phyloP scores from a whole-genome alignment of 352 stramenopile species.

The Stramenopiles sp. region DNA sequence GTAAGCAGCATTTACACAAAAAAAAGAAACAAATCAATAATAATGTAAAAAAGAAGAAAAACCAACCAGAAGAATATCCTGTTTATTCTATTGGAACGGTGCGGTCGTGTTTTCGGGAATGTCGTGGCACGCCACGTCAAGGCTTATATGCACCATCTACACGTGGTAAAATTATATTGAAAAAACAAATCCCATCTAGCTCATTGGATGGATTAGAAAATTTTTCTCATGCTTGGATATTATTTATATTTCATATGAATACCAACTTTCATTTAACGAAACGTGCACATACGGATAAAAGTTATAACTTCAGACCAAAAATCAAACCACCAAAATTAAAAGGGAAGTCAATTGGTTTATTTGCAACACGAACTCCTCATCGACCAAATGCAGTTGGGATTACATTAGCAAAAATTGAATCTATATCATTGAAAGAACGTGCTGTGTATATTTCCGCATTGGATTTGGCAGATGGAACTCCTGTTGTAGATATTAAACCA shows the following conservation, averaged over 20 bases:
- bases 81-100: conserved; percentile 44
- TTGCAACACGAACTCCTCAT: conserved; percentile 86
- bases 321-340: conserved; percentile 28
- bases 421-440: conserved; percentile 31
- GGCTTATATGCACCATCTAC: conserved; percentile 40
- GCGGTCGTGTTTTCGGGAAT: conserved; percentile 54
- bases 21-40: background rate
- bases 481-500: conserved; percentile 92
- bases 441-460: conserved; percentile 67
- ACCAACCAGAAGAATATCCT: conserved; percentile 37
- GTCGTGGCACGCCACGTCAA: conserved; percentile 54
- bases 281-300: conserved; percentile 10
- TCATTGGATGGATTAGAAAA: conserved; percentile 51
- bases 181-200: conserved; percentile 38
- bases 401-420: conserved; percentile 64
- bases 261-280: conserved; percentile 46
- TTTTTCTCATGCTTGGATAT: conserved; percentile 64
- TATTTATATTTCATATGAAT: conserved; percentile 72
- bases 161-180: conserved; percentile 43
- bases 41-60: conserved; percentile 12
- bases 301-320: conserved; percentile 9
- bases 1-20: background rate
- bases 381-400: conserved; percentile 81
- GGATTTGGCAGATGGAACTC: conserved; percentile 84
- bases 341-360: conserved; percentile 68